Percentiles rank a stretch among this genome's conserved stretches.
These are phyloP conservation scores for Monilinia vaccinii-corymbosi DNA, from an alignment of 2,329 filamentous ascomycete genomes.

Conservation along the genomic window DNA sequence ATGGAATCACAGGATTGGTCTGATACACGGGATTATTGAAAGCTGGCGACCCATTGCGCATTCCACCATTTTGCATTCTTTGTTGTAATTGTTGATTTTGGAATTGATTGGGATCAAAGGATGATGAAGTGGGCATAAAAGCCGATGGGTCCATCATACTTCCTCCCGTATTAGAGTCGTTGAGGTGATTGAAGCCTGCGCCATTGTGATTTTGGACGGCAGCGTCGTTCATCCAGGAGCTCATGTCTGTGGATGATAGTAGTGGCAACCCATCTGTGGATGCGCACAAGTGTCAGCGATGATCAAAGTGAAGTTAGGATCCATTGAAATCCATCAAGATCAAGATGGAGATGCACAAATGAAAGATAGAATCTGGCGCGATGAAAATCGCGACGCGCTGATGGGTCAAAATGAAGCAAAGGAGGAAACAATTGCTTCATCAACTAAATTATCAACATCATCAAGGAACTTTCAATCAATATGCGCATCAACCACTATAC, in stretches of 20 bases:
- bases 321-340: slow-evolving; percentile 3
- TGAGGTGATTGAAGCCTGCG: slow-evolving; percentile 56
- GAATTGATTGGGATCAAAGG: slow-evolving; percentile 48
- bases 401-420: slow-evolving; percentile 8
- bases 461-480: not conserved
- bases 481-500: slow-evolving; percentile 3
- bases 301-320: slow-evolving; percentile 11
- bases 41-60: slow-evolving; percentile 73
- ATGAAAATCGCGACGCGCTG: slow-evolving; percentile 10
- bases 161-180: slow-evolving; percentile 45
- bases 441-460: slow-evolving; percentile 9
- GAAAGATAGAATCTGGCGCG: slow-evolving; percentile 8
- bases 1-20: slow-evolving; percentile 78
- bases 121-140: slow-evolving; percentile 50
- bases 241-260: slow-evolving; percentile 49
- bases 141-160: slow-evolving; percentile 58
- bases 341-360: slow-evolving; percentile 1
- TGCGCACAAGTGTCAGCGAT: slow-evolving; percentile 25
- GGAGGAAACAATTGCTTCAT: slow-evolving; percentile 14
- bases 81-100: slow-evolving; percentile 41
- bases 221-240: slow-evolving; percentile 64
- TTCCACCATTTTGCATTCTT: slow-evolving; percentile 71
- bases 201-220: slow-evolving; percentile 60
- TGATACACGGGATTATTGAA: slow-evolving; percentile 74
- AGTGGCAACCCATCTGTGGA: slow-evolving; percentile 29